These are phyloP conservation scores for Mucor velutinosus DNA, from an alignment of 371 early-diverging fungal genomes.

Conservation along the genomic window DNA sequence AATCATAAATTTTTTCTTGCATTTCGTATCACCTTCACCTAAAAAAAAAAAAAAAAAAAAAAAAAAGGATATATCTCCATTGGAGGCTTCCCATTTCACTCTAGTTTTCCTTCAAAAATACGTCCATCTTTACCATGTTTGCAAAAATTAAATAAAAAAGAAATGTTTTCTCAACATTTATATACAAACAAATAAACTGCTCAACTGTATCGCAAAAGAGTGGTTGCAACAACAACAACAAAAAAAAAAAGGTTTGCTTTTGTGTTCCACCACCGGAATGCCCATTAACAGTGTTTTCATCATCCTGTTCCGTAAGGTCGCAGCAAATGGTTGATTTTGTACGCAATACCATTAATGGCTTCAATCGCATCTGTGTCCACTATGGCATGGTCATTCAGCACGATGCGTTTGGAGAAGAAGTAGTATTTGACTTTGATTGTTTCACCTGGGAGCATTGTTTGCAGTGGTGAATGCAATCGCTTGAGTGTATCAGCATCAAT, in stretches of 20 bases:
- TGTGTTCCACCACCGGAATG: not conserved
- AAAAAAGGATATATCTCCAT: not conserved
- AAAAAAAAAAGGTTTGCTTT: not conserved
- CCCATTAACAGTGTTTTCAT: not conserved
- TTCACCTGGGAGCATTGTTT: conserved; percentile 26
- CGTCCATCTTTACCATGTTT: not conserved
- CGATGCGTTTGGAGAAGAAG: conserved; percentile 19
- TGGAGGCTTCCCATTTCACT: too few species aligned
- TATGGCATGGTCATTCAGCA: conserved; percentile 32
- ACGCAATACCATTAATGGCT: conserved; percentile 50
- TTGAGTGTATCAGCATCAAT: conserved; percentile 22
- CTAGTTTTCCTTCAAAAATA: not conserved
- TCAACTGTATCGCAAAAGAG: not conserved
- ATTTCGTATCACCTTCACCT: not conserved
- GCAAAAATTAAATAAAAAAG: not conserved
- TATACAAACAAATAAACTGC: not conserved
- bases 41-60: not conserved
- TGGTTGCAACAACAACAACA: not conserved
- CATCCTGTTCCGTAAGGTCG: conserved; percentile 14
- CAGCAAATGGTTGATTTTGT: conserved; percentile 44
- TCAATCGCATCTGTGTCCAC: conserved; percentile 38
- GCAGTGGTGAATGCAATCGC: conserved; percentile 16
- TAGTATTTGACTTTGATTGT: conserved; percentile 36
- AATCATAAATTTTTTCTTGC: not conserved
- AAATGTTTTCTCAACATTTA: not conserved